Base-by-base conservation (phyloP, 2,329 filamentous ascomycete genomes). In the Sphaerulina vaccinii region DNA sequence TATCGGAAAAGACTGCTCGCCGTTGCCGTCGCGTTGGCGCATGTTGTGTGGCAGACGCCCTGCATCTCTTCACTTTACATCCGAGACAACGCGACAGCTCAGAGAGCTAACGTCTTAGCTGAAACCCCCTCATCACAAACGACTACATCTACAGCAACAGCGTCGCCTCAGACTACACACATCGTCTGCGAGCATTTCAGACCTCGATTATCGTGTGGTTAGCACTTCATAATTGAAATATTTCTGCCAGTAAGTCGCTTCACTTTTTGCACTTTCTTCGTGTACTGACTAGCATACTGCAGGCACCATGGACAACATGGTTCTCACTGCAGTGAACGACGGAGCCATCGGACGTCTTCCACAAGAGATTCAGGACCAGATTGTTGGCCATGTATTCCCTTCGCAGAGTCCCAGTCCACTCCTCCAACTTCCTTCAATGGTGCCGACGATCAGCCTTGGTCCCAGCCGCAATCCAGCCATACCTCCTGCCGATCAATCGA, bases 401-500 rank as follows among this genome's bases (percentile, higher is more conserved):
- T n/a, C n/a, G n/a, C n/a, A n/a, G n/a, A n/a, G n/a, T n/a, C n/a
- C n/a, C n/a, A n/a, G n/a, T n/a, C n/a, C n/a, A 32, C 27, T 10
- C 7, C 11, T 32, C 27, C 27, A 32, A 10, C 27, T 32, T 8
- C 27, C 27, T 32, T n/a, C n/a, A n/a, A n/a, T n/a, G n/a, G n/a
- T n/a, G n/a, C n/a, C n/a, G n/a, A n/a, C n/a, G n/a, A n/a, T n/a
- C 27, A 13, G 9, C 27, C n/a, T 10, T 8, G 27, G n/a, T 10
- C 9, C 10, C 27, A 4, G 10, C 36, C 19, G 29, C 11, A 35
- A 53, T 40, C 45, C 54, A 13, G 33, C 48, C 19, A 52, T 50
- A 11, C 55, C 59, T 29, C 55, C 56, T 35, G 18, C 37, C 1
- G 15, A 54, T 11, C 49, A 48, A 32, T 32, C 7, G 3, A 38